These are phyloP conservation scores for Sequoiadendron giganteum DNA, from an alignment of 75 land plant genomes.

Conservation along the genomic window DNA sequence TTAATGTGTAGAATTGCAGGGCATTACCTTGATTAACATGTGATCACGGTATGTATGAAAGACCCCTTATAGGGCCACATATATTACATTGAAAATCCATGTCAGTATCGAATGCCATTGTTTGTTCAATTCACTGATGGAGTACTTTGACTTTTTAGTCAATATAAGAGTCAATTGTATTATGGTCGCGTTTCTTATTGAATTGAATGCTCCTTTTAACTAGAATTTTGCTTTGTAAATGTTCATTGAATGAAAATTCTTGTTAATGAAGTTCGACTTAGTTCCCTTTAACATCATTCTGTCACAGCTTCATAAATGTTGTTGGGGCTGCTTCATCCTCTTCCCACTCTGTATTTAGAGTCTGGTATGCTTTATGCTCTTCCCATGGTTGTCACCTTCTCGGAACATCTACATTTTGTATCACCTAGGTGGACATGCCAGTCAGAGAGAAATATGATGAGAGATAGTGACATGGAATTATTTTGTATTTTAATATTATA, in stretches of 20 bases:
- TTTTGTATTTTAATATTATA: no score
- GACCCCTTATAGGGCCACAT: not conserved
- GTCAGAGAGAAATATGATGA: conserved; percentile 1
- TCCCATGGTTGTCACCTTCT: not conserved
- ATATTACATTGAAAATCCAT: not conserved
- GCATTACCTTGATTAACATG: not conserved
- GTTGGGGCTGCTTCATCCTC: not conserved
- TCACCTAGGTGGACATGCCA: not conserved
- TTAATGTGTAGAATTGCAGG: not conserved
- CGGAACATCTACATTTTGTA: not conserved
- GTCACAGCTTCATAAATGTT: not conserved
- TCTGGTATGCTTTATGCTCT: not conserved
- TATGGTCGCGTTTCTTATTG: not conserved
- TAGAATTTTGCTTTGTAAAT: not conserved
- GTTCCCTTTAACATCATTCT: not conserved
- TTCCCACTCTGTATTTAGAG: not conserved
- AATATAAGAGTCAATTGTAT: not conserved
- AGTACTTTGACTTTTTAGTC: not conserved
- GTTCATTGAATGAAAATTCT: not conserved
- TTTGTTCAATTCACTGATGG: not conserved
- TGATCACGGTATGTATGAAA: not conserved
- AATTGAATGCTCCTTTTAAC: not conserved
- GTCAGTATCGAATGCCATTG: not conserved
- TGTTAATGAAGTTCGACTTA: not conserved
- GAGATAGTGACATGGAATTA: no score